Evolutionary conservation across 352 stramenopile genomes (phyloP).

Genomic region (Phytophthora ramorum): DNA sequence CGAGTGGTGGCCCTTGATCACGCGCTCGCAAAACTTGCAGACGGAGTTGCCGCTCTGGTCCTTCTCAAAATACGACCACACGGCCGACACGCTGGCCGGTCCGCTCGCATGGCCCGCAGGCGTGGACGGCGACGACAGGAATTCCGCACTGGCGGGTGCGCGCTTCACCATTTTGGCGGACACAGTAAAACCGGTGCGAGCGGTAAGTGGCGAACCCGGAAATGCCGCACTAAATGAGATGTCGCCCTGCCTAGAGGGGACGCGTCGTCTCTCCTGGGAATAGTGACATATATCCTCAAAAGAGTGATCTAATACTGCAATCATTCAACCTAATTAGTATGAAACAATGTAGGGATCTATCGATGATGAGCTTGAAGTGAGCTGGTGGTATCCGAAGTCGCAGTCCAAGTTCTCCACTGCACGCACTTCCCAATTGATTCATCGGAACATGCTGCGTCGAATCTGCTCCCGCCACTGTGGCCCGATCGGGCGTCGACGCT

Average conservation of each 20-base stretch:
- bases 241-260: constrained; percentile 2
- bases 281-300: neutral
- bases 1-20: constrained; percentile 89
- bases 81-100: constrained; percentile 72
- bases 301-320: constrained; percentile 5
- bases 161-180: constrained; percentile 36
- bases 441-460: constrained; percentile 9
- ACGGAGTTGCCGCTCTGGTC: constrained; percentile 77
- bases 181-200: constrained; percentile 2
- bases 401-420: neutral
- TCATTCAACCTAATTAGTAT: constrained; percentile 3
- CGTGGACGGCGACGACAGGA: constrained; percentile 17
- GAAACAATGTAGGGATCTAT: neutral
- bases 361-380: constrained; percentile 16
- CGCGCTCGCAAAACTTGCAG: constrained; percentile 86
- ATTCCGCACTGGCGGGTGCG: constrained; percentile 26
- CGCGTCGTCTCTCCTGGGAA: constrained; percentile 3
- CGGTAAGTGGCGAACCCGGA: constrained; percentile 7
- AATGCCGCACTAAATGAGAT: constrained; percentile 16
- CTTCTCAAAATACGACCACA: constrained; percentile 89
- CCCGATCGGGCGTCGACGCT: constrained; percentile 9
- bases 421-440: neutral
- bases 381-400: constrained; percentile 9
- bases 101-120: constrained; percentile 19
- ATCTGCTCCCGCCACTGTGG: neutral